Base-by-base conservation (phyloP, 768 basidiomycete genomes). In the Xerocomellus chrysenteron region DNA sequence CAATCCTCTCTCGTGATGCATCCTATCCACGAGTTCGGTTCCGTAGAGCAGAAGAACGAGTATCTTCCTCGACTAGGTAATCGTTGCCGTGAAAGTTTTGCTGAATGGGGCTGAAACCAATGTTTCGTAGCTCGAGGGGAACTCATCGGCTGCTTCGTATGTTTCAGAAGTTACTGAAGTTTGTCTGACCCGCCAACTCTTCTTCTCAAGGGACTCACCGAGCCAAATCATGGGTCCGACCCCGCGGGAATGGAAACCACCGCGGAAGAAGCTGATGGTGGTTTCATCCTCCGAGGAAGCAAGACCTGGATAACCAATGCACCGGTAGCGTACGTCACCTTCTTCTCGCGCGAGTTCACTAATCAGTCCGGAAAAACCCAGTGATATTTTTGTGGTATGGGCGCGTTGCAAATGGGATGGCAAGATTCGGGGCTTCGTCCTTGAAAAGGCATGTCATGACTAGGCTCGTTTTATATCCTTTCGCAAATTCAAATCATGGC, bases 231-330 rank as follows among this genome's bases (percentile, higher is more conserved):
- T 67, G 96, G 96, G 24, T 98, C 95, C 2, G 96, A 98, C 65
- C 95, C 95, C 16, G 88, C 87, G n/a, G 86, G 88, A n/a, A 98
- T 98, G 96, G 92, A 95, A 66, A 97, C 96, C 1, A 87, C 82
- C 28, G 96, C 94, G 12, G 84, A 84, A 58, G 92, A 97, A 70
- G 78, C 80, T 0, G 88, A 88, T 52, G 92, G 93, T 13, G 94
- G 93, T 5, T 98, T 87, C 72, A 73, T 90, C 26, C 68, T 98
- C 50, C 90, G 85, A 60, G 96, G 96, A 50, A 90, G 90, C 73
- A 98, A 98, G 78, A 98, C 94, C 0, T 98, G 96, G 96, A 98
- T 98, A 67, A 84, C 93, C 14, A 97, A 97, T 67, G 85, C 94
- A 1, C 94, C 94, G 10, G 85, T 91, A 52, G 93, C 94, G 86